Evolutionary conservation across 75 land plant species (phyloP).

Genomic region (Isoetes taiwanensis): DNA sequence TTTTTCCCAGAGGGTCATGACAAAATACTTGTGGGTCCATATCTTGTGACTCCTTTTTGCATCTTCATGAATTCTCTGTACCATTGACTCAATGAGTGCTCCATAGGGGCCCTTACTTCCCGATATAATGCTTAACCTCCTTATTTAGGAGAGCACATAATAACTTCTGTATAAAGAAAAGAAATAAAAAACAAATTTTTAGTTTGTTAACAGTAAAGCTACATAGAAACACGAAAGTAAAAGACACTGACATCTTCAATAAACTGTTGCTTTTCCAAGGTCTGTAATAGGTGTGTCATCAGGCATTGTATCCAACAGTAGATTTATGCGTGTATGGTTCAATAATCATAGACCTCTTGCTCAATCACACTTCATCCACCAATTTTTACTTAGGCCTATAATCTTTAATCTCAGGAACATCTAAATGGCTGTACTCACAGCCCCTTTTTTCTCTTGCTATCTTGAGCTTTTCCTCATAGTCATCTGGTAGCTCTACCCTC

Average conservation of each 20-base stretch:
- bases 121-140: conserved; percentile 76
- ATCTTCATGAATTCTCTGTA: conserved; percentile 40
- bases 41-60: conserved; percentile 36
- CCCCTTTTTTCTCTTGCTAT: conserved; percentile 44
- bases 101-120: conserved; percentile 82
- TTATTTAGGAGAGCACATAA: conserved; percentile 64
- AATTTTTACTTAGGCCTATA: conserved; percentile 71
- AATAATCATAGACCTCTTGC: conserved; percentile 98
- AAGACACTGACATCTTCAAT: conserved; percentile 66
- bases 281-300: conserved; percentile 41
- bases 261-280: conserved; percentile 47
- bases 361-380: conserved; percentile 74
- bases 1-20: conserved; percentile 43
- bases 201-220: background rate
- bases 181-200: background rate
- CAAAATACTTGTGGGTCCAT: conserved; percentile 26
- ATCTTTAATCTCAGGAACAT: conserved; percentile 89
- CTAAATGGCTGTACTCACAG: conserved; percentile 66
- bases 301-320: conserved; percentile 87
- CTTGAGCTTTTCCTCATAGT: conserved; percentile 61
- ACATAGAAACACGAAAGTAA: background rate
- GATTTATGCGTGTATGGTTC: conserved; percentile 97
- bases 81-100: conserved; percentile 55
- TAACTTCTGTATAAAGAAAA: conserved; percentile 29
- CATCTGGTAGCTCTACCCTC: conserved; percentile 71